Evolutionary conservation across 2,329 filamentous ascomycete species (phyloP).

Genomic region (Teratosphaeriaceae sp.): DNA sequence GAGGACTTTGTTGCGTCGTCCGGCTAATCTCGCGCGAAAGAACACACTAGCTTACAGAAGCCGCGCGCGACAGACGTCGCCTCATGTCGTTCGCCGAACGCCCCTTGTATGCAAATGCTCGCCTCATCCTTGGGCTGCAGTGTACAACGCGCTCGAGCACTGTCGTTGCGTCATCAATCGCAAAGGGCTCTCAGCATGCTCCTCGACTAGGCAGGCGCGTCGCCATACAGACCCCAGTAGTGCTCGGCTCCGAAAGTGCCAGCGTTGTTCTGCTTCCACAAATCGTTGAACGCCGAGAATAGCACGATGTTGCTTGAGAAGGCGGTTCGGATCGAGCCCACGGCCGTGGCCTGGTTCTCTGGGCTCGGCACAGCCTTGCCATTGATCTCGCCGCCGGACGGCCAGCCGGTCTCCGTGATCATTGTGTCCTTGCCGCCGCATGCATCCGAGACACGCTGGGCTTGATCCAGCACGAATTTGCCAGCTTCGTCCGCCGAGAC

Average conservation of each 20-base stretch:
- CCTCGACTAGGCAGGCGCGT: constrained; percentile 13
- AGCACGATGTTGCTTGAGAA: constrained; percentile 60
- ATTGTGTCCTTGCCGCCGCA: constrained; percentile 57
- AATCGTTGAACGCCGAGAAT: constrained; percentile 73
- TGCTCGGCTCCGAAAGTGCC: constrained; percentile 65
- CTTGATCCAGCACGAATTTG: constrained; percentile 56
- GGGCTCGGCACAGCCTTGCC: constrained; percentile 60
- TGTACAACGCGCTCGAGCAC: constrained; percentile 5
- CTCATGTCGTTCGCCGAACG: background rate
- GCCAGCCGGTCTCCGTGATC: constrained; percentile 83
- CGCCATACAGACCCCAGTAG: constrained; percentile 58
- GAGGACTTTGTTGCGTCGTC: no score
- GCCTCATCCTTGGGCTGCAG: background rate
- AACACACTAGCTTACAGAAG: no score
- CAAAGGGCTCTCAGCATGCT: no score
- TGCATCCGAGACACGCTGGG: constrained; percentile 39
- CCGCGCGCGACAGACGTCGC: no score
- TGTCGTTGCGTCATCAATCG: background rate
- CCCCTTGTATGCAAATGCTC: constrained; percentile 3
- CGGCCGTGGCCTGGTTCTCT: constrained; percentile 59
- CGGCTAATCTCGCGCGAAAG: no score
- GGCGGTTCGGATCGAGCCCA: constrained; percentile 55
- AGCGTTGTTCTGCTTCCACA: constrained; percentile 64
- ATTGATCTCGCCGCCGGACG: constrained; percentile 60
- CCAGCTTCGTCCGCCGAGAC: constrained; percentile 57